Base-by-base conservation (phyloP, 257 asterid species). In the Capsicum pubescens region DNA sequence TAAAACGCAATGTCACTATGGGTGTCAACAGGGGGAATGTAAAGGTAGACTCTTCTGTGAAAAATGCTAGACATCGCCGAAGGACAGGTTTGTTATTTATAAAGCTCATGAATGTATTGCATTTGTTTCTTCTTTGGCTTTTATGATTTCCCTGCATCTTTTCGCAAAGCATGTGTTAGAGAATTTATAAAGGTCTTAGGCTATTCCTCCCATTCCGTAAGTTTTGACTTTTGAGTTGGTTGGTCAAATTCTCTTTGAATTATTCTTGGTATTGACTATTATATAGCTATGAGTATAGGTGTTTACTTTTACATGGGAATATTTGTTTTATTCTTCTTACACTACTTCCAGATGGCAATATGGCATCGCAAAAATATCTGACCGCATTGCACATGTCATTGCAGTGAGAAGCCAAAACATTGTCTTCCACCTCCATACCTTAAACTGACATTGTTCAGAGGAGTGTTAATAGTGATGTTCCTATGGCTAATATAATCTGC, bases 51-150 rank as follows among this genome's bases (percentile, higher is more conserved):
- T 84, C 92, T 77, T 83, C 95, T 86, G 86, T 84, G 42, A 92
- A 89, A 90, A 77, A 93, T 56, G 90, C 89, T 59, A 97, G 92
- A 82, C 93, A 90, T 84, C 93, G 95, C 80, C 89, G 92, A 50
- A 97, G 91, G 91, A 86, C 89, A 89, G 98, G 98, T 93, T 69
- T 67, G 50, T 71, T 82, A 58, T 35, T 78, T 79, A 39, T 82
- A 67, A 85, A 83, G 54, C 66, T 57, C 86, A 80, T 83, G 67
- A 35, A 52, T 80, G 82, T 54, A 54, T 26, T 77, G 64, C 82
- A 77, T 59, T 17, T 71, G 39, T 7, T 69, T 36, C 46, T 67
- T 61, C 46, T 46, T 84, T 48, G 55, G 69, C 69, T 63, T 68
- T 80, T 63, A 44, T 69, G 58, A 14, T 56, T 70, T 56, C 63